Conservation (phyloP, 495 filamentous ascomycete genomes). For the Hypoxylon trugodes region DNA sequence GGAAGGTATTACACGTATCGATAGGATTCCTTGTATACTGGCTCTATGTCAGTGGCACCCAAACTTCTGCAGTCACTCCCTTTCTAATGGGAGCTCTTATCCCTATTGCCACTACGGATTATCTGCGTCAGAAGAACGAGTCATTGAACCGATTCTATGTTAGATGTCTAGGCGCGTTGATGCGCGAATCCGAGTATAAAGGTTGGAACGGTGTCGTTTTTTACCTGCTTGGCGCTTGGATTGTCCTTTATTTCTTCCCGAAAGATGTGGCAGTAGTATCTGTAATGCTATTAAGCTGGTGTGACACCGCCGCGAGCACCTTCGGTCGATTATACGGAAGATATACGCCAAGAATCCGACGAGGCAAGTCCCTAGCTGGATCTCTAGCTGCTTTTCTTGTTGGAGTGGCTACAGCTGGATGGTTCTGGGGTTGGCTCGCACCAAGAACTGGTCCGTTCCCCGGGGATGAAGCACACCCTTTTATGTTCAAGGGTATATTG, state of each 20-base stretch:
- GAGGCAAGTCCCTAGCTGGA: conserved; percentile 91
- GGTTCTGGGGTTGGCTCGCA: conserved; percentile 88
- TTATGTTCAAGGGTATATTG: conserved; percentile 83
- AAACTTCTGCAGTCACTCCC: conserved; percentile 78
- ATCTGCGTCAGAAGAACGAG: conserved; percentile 80
- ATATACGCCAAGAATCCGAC: conserved; percentile 83
- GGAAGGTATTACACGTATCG: conserved; percentile 84
- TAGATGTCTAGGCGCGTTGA: conserved; percentile 80
- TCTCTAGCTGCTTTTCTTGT: conserved; percentile 83
- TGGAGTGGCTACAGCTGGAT: conserved; percentile 78
- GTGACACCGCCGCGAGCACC: conserved; percentile 94
- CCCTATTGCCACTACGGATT: conserved; percentile 85
- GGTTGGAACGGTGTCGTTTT: conserved; percentile 97
- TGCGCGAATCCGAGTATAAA: conserved; percentile 93
- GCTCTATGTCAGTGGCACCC: conserved; percentile 79
- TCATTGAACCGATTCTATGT: conserved; percentile 90
- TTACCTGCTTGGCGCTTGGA: conserved; percentile 91
- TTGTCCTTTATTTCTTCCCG: conserved; percentile 84
- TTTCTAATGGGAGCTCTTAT: conserved; percentile 82
- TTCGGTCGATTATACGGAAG: conserved; percentile 88
- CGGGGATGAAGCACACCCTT: conserved; percentile 69
- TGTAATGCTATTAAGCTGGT: conserved; percentile 92
- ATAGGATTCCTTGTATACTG: conserved; percentile 92
- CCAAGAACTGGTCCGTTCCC: conserved; percentile 71
- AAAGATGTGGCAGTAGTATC: conserved; percentile 94